These are phyloP conservation scores for Choanephora cucurbitarum DNA, from an alignment of 371 early-diverging fungal species.

Conservation along the genomic window DNA sequence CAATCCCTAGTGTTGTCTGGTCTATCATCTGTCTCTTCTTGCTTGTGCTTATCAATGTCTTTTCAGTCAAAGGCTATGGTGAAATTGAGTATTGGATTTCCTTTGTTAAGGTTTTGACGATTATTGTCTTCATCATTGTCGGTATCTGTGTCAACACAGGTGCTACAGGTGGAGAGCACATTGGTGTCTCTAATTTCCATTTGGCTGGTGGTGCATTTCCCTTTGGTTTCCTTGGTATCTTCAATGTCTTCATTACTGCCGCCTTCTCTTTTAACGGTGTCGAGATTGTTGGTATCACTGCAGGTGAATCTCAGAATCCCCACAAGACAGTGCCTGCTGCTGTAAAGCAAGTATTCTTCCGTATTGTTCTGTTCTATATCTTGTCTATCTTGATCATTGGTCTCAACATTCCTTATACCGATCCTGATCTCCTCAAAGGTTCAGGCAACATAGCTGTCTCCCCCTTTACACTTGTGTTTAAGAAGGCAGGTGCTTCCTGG, in stretches of 20 bases:
- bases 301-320: constrained; percentile 69
- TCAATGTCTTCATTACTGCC: constrained; percentile 69
- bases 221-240: constrained; percentile 66
- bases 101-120: constrained; percentile 52
- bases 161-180: constrained; percentile 30
- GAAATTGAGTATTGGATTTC: constrained; percentile 59
- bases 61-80: constrained; percentile 66
- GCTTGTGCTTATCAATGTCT: constrained; percentile 58
- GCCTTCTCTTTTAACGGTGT: constrained; percentile 85
- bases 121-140: constrained; percentile 69
- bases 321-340: constrained; percentile 70
- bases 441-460: constrained; percentile 53
- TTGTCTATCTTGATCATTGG: constrained; percentile 72
- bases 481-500: constrained; percentile 61
- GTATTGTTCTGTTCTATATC: constrained; percentile 75
- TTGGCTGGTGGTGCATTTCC: constrained; percentile 70
- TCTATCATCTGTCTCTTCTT: constrained; percentile 52
- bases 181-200: constrained; percentile 61
- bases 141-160: constrained; percentile 69
- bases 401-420: constrained; percentile 63
- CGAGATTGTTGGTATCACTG: constrained; percentile 72
- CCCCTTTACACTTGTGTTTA: constrained; percentile 71
- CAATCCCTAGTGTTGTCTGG: constrained; percentile 57
- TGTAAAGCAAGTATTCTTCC: constrained; percentile 70
- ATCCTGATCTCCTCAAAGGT: constrained; percentile 46